Base-by-base conservation (phyloP, 768 basidiomycete species). In the Dentipellis sp. region DNA sequence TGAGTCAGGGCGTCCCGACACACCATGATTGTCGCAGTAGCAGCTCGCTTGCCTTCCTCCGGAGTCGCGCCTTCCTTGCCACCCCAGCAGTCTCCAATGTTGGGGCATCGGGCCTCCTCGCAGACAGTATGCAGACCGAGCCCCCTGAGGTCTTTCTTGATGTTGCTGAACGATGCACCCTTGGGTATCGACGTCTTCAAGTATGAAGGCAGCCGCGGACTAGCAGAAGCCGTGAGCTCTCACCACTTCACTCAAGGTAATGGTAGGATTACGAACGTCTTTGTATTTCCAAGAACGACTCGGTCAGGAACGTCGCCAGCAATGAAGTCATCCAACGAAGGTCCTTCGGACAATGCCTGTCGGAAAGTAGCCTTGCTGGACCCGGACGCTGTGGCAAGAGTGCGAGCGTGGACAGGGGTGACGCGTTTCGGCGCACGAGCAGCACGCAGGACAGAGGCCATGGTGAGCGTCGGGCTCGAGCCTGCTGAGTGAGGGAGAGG, bases 51-150 rank as follows among this genome's bases (percentile, higher is more conserved):
- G 34, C 83, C 86, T 55, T 89, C 88, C 56, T 79, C 80, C 53
- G 84, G 83, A 7, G 79, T 82, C 42, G 69, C 75, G 50, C 76
- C 80, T 35, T 80, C 75, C 64, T 84, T 85, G 9, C 94, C 94
- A 42, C 97, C 93, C 97, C 97, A 99, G 65, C 97, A 99, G 66
- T 98, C 95, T n/a, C 95, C 97, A 55, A 99, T 97, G 65, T 99
- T 99, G 0, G 97, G 97, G 75, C 97, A 99, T 59, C 94, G 80
- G 37, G 97, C 97, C 69, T 99, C 97, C 71, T 99, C 97, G 65
- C 97, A 99, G 2, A 99, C 97, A 0, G 97, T 99, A 65, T 97
- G 93, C 50, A 99, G 75, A 8, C 82, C 82, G 2, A 99, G 79
- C 1, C 94, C 95, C 53, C 97, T 78, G 12, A 99, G 77, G 70